Base-by-base conservation (phyloP, 305 asterid species). In the Plantago coronopus region DNA sequence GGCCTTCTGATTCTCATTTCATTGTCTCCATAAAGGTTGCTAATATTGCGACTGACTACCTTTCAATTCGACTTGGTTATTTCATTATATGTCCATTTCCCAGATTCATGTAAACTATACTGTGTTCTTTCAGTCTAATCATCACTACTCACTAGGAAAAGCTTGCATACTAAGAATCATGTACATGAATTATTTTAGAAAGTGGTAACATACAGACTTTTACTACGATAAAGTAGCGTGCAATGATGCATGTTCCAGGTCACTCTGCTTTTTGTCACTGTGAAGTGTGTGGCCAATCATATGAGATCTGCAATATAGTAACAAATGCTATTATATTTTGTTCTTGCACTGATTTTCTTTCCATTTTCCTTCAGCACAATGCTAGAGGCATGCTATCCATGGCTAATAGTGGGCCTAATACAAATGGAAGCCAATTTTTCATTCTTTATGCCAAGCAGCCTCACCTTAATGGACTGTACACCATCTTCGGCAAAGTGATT, bases 371-470 rank as follows among this genome's bases (percentile, higher is more conserved):
- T 27, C 96, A 93, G 97, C 99, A 89, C 78, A 89, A 87, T 85
- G 95, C 99, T 37, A 81, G 95, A 80, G 99, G 97, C 63, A 89
- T 87, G 7, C 55, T 93, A 61, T 77, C 96, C 64, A 87, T 93
- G 97, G 96, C 96, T 46, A 89, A 93, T 67, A 85, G 96, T 63
- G 97, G 99, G 25, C 83, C 97, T 49, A 89, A 93, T 64, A 89
- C 97, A 34, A 93, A 89, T 47, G 99, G 96, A 69, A 93, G 97
- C 70, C 99, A 89, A 83, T 93, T 93, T 76, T 89, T 89, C 83
- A 72, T 89, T 43, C 62, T 78, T 43, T 87, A 89, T 51, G 97
- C 66, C 47, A 89, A 89, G 65, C 95, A 82, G 54, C 99, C 99
- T 62, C 99, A 93, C 79, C 96, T 89, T 64, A 89, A 93, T 54